These are phyloP conservation scores for Stagonosporopsis vannaccii DNA, from an alignment of 2,329 filamentous ascomycete species.

Conservation along the genomic window DNA sequence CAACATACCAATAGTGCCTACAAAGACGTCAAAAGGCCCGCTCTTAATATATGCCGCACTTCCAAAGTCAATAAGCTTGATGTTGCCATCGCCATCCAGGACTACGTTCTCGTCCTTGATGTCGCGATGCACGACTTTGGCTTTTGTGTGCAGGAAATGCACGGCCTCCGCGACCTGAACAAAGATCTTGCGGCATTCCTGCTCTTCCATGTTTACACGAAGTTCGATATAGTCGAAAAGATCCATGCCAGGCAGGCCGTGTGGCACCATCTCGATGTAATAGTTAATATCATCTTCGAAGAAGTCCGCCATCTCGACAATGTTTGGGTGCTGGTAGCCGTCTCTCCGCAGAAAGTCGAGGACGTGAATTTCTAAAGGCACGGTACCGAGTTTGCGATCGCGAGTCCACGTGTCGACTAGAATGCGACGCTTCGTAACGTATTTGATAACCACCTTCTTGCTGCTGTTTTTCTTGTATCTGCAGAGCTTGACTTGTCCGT, in stretches of 20 bases:
- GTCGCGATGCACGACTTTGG: constrained; percentile 91
- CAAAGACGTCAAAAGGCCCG: constrained; percentile 98
- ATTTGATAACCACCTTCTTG: constrained; percentile 93
- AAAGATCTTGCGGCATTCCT: constrained; percentile 93
- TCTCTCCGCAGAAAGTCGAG: constrained; percentile 87
- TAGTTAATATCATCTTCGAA: constrained; percentile 88
- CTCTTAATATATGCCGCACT: constrained; percentile 98
- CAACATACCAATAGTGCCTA: constrained; percentile 90
- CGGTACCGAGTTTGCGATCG: constrained; percentile 89
- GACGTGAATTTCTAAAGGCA: constrained; percentile 96
- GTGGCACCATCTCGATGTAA: constrained; percentile 98
- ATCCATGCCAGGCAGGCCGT: constrained; percentile 96
- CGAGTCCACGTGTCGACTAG: constrained; percentile 98
- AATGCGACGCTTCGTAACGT: constrained; percentile 95
- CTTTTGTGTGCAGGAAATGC: constrained; percentile 89
- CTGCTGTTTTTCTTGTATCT: constrained; percentile 78
- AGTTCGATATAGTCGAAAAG: constrained; percentile 99
- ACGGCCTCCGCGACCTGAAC: constrained; percentile 89
- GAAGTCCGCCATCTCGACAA: constrained; percentile 73
- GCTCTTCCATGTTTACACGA: constrained; percentile 93
- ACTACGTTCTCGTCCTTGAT: constrained; percentile 99
- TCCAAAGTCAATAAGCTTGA: constrained; percentile 98
- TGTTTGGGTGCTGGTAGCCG: constrained; percentile 68
- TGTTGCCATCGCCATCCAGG: constrained; percentile 90
- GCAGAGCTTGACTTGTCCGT: constrained; percentile 95